phyloP scores from a whole-genome alignment of 2,329 filamentous ascomycete species.

The Calcarisporium arbuscula region DNA sequence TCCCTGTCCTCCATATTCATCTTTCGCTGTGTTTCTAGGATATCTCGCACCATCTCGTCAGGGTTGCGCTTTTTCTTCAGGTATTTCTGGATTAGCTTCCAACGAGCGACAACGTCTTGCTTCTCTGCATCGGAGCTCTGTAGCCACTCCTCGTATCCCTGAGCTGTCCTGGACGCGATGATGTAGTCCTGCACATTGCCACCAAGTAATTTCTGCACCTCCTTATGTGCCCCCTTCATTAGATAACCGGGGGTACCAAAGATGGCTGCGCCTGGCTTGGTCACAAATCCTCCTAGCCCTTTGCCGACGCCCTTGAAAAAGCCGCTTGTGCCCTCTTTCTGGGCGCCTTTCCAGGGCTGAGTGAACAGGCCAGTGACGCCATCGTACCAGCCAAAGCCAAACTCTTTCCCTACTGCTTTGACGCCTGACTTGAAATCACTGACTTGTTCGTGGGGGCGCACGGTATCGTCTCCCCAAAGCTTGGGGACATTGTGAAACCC shows the following conservation, averaged over 20 bases:
- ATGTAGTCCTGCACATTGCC: slow-evolving; percentile 66
- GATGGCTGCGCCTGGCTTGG: slow-evolving; percentile 59
- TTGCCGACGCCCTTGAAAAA: slow-evolving; percentile 52
- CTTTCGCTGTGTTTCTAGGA: slow-evolving; percentile 43
- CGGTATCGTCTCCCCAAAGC: slow-evolving; percentile 64
- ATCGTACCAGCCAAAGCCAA: slow-evolving; percentile 59
- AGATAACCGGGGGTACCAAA: slow-evolving; percentile 56
- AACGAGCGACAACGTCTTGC: slow-evolving; percentile 52
- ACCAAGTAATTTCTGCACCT: slow-evolving; percentile 55
- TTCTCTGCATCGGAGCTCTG: slow-evolving; percentile 47
- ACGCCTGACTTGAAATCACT: slow-evolving; percentile 60
- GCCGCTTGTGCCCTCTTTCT: slow-evolving; percentile 40
- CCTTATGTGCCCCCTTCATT: slow-evolving; percentile 58
- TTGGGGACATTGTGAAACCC: slow-evolving; percentile 67
- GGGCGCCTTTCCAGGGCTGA: slow-evolving; percentile 52
- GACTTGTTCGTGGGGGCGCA: slow-evolving; percentile 55
- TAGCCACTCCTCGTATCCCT: slow-evolving; percentile 60
- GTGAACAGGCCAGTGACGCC: slow-evolving; percentile 56
- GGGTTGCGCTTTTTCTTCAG: slow-evolving; percentile 43
- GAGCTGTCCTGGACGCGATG: slow-evolving; percentile 61
- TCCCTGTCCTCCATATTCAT: slow-evolving; percentile 45
- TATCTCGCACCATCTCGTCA: slow-evolving; percentile 29
- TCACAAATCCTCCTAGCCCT: slow-evolving; percentile 56
- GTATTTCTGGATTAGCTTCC: slow-evolving; percentile 48
- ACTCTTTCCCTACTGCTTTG: slow-evolving; percentile 53